A percentile compares a stretch with the other conserved stretches of the same genome.
These are phyloP conservation scores for Ascochyta clinopodiicola DNA, from an alignment of 2,329 filamentous ascomycete genomes.

Conservation along the genomic window DNA sequence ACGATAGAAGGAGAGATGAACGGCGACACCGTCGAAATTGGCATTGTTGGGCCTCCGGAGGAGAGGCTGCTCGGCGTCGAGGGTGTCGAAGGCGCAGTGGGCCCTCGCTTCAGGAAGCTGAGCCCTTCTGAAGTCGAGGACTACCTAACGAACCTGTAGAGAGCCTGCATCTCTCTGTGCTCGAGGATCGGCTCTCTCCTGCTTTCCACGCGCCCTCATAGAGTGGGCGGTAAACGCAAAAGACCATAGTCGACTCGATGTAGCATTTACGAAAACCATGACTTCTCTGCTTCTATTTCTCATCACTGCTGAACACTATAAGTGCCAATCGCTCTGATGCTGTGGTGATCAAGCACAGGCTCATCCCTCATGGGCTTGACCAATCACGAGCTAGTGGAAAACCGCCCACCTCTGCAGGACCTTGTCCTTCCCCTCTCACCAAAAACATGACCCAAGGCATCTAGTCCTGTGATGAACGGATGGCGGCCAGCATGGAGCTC, in stretches of 20 bases:
- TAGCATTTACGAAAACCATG: conserved; percentile 37
- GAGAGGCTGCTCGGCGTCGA: conserved; percentile 91
- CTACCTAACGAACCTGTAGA: conserved; percentile 96
- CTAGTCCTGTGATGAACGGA: background rate
- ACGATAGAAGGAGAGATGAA: conserved; percentile 99
- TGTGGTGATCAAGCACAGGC: conserved; percentile 1
- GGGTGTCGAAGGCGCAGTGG: conserved; percentile 82
- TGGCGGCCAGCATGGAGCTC: conserved; percentile 3
- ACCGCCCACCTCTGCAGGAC: background rate
- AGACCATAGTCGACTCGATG: conserved; percentile 21
- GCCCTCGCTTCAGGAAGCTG: conserved; percentile 90
- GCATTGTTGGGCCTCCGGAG: conserved; percentile 93
- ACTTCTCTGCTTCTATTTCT: background rate
- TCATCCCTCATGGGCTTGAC: conserved; percentile 1
- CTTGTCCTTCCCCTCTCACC: conserved; percentile 2
- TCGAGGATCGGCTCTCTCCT: background rate
- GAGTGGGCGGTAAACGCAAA: conserved; percentile 8
- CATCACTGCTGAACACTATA: background rate
- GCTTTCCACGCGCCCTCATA: conserved; percentile 14
- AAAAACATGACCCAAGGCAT: background rate
- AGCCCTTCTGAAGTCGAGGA: conserved; percentile 99
- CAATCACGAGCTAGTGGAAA: conserved; percentile 13
- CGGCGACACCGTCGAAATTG: conserved; percentile 97
- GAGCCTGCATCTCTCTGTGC: background rate
- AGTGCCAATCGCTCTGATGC: background rate